Evolutionary conservation across 495 filamentous ascomycete genomes (phyloP), one percentile per base, ranked within the genome.

Genomic region (Tetracladium setigerum): DNA sequence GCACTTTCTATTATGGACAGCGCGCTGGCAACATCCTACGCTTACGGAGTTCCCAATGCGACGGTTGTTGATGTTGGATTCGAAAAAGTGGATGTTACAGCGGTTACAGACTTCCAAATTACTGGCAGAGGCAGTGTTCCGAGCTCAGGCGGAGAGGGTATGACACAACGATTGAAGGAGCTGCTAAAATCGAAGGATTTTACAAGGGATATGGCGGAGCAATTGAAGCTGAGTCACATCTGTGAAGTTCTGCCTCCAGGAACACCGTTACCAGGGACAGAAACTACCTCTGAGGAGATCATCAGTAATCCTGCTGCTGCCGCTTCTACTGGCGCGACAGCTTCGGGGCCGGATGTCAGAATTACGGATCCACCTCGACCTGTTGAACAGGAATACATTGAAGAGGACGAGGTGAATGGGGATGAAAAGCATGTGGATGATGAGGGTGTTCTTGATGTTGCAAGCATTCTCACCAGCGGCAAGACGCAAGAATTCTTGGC

Each of bases 401-500:
- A 78, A 4, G 83, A 81, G 5, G 56, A 58, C 2, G 53, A 57
- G 37, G 63, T 62, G 12, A 57, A 71, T 24, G 77, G 72, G 5
- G 66, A 63, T 0, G 68, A 71, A 27, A 68, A 72, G 40, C 67
- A 64, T 5, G 65, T 69, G 4, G 80, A 82, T 18, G 74, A 81
- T 9, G 92, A 98, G 44, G 92, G 92, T 2, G 86, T 92, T 4
- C 69, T 97, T 12, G 89, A 98, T 60, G 89, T 98, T 27, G 92
- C 92, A 16, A 91, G 82, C 49, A 95, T 98, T 54, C 89, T 98
- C 16, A 78, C 81, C 0, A 89, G 84, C 49, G 94, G 92, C 31
- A 87, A 96, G 67, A 91, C 90, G 35, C 83, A 79, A 44, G 94
- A 97, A 56, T 95, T 88, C 54, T 71, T 98, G 10, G 90, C 88